Conservation (phyloP, 164 flowering plant species). For the Stephania cephalantha region DNA sequence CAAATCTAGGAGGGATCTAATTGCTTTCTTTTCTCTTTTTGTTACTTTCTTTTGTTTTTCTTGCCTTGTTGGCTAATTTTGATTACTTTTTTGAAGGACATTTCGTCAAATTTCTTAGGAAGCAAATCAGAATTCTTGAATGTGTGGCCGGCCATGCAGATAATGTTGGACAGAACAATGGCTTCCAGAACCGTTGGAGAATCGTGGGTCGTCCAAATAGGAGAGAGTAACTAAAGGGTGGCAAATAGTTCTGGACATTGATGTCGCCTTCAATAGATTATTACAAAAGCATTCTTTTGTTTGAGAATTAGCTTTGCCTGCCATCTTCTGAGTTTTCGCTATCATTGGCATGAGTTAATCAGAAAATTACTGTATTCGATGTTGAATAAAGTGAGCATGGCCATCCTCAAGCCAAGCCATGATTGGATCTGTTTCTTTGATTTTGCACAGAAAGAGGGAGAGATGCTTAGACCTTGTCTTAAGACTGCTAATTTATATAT, state of each 20-base stretch:
- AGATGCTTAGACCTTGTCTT: too few species aligned
- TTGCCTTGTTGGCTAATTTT: background rate
- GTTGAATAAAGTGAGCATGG: background rate
- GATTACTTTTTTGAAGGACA: background rate
- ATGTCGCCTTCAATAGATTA: background rate
- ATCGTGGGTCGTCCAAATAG: background rate
- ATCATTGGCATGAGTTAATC: background rate
- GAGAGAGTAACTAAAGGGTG: constrained; percentile 1
- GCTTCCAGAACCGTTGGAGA: background rate
- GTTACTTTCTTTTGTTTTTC: background rate
- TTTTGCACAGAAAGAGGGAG: too few species aligned
- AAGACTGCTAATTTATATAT: too few species aligned
- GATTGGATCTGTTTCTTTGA: background rate
- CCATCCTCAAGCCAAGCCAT: background rate
- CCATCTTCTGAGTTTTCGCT: background rate
- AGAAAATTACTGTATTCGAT: background rate
- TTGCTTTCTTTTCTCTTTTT: background rate
- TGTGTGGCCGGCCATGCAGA: background rate
- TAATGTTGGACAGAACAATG: background rate
- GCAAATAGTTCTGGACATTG: background rate
- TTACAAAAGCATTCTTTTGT: constrained; percentile 4
- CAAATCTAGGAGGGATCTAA: too few species aligned
- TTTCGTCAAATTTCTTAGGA: background rate
- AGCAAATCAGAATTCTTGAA: background rate
- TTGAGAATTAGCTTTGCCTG: background rate